A percentile compares a stretch with the other conserved stretches of the same genome.
These are phyloP conservation scores for Mucor velutinosus DNA, from an alignment of 371 early-diverging fungal genomes.

Conservation along the genomic window DNA sequence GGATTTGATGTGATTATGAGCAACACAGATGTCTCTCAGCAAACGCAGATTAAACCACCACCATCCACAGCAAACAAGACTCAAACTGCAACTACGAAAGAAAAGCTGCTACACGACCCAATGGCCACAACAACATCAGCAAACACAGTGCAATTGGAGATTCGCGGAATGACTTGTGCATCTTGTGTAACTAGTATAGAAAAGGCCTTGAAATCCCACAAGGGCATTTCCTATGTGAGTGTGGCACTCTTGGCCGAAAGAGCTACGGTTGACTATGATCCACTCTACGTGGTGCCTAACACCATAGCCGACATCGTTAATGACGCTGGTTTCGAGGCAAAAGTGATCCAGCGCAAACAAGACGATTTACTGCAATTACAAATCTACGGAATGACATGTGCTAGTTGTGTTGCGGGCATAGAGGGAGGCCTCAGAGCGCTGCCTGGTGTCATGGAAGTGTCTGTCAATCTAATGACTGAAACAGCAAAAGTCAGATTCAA, in stretches of 20 bases:
- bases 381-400: constrained; percentile 93
- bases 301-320: constrained; percentile 63
- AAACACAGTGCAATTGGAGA: constrained; percentile 11
- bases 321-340: constrained; percentile 85
- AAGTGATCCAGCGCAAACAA: constrained; percentile 28
- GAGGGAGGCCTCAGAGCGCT: constrained; percentile 64
- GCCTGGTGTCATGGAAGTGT: constrained; percentile 65
- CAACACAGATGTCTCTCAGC: background rate
- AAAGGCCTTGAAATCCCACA: constrained; percentile 51
- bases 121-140: constrained; percentile 35
- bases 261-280: constrained; percentile 44
- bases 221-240: constrained; percentile 58
- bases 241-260: constrained; percentile 71
- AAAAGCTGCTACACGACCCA: constrained; percentile 59
- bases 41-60: background rate
- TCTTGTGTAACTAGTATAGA: constrained; percentile 85
- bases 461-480: constrained; percentile 80
- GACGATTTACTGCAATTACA: constrained; percentile 62
- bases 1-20: constrained; percentile 30
- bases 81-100: background rate
- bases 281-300: background rate
- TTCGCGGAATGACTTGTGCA: constrained; percentile 85
- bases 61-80: constrained; percentile 56
- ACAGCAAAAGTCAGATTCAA: constrained; percentile 40
- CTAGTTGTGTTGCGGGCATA: constrained; percentile 77